These are phyloP conservation scores for Phtheirospermum japonicum DNA, from an alignment of 257 asterid species.

Conservation along the genomic window DNA sequence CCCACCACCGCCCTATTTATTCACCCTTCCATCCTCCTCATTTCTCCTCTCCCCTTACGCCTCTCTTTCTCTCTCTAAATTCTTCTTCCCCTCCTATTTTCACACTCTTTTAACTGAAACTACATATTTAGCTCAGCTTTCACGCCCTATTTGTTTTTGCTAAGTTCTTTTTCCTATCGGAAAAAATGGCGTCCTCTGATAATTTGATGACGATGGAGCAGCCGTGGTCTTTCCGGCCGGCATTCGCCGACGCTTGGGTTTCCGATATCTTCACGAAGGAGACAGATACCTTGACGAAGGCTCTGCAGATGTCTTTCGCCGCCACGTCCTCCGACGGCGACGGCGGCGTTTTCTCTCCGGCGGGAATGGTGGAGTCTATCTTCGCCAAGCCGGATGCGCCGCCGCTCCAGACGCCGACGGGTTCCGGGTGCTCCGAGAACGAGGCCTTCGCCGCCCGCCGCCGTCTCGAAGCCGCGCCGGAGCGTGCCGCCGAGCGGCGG, in stretches of 20 bases:
- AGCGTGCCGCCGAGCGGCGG: constrained; percentile 55
- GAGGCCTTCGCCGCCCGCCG: constrained; percentile 29
- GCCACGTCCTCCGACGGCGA: constrained; percentile 27
- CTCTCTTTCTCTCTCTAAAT: constrained; percentile 14
- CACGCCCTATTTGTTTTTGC: neutral
- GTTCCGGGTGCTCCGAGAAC: constrained; percentile 65
- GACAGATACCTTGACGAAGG: constrained; percentile 55
- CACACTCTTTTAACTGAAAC: neutral
- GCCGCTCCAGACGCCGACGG: constrained; percentile 33
- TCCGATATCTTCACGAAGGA: constrained; percentile 51
- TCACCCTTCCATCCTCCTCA: constrained; percentile 1
- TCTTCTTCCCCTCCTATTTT: neutral
- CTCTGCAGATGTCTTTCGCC: constrained; percentile 51
- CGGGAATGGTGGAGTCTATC: constrained; percentile 39
- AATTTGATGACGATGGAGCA: constrained; percentile 55
- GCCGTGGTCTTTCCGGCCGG: constrained; percentile 54
- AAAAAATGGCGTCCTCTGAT: constrained; percentile 57
- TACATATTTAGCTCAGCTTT: neutral
- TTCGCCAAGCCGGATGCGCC: constrained; percentile 30
- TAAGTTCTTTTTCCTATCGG: neutral
- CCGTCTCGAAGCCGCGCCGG: constrained; percentile 35
- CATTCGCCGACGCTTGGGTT: constrained; percentile 63
- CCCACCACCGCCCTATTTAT: constrained; percentile 57
- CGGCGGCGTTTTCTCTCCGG: constrained; percentile 33
- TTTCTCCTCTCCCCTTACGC: neutral